A percentile compares a stretch with the other conserved stretches of the same genome.
Conservation (phyloP, 163 green algal genomes). For the Chlorella variabilis region DNA sequence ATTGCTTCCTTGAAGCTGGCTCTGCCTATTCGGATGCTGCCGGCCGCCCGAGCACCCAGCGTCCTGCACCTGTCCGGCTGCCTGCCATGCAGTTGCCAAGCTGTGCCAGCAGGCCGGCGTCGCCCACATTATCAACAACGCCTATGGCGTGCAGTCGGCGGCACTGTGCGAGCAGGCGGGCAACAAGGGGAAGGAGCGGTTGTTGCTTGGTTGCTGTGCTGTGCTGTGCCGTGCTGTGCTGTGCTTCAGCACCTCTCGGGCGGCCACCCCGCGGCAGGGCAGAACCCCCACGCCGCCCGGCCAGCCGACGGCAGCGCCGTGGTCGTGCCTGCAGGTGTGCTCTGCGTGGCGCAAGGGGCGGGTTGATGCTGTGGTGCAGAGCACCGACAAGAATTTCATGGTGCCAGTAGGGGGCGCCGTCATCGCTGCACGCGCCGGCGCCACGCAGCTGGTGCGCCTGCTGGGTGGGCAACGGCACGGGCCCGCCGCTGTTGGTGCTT, state of each 20-base stretch:
- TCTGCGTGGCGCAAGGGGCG: constrained; percentile 74
- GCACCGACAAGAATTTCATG: constrained; percentile 99
- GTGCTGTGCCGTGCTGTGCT: no score
- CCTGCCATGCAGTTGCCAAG: constrained; percentile 66
- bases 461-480: background rate
- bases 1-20: background rate
- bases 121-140: constrained; percentile 97
- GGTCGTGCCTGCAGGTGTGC: constrained; percentile 53
- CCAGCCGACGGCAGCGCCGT: no score
- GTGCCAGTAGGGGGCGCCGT: constrained; percentile 92
- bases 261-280: no score
- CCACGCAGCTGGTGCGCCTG: constrained; percentile 25
- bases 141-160: constrained; percentile 92
- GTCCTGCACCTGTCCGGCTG: no score
- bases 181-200: no score
- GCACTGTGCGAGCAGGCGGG: constrained; percentile 18
- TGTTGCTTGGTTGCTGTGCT: no score
- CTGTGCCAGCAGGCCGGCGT: constrained; percentile 76
- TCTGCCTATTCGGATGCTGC: no score
- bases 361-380: constrained; percentile 94
- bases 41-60: no score
- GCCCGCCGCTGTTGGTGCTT: no score
- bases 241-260: no score
- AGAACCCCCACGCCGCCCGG: no score
- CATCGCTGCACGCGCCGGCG: constrained; percentile 54